Evolutionary conservation across 345 rosid genomes (phyloP), one percentile per base, ranked within the genome.

Genomic region (Alliaria petiolata): DNA sequence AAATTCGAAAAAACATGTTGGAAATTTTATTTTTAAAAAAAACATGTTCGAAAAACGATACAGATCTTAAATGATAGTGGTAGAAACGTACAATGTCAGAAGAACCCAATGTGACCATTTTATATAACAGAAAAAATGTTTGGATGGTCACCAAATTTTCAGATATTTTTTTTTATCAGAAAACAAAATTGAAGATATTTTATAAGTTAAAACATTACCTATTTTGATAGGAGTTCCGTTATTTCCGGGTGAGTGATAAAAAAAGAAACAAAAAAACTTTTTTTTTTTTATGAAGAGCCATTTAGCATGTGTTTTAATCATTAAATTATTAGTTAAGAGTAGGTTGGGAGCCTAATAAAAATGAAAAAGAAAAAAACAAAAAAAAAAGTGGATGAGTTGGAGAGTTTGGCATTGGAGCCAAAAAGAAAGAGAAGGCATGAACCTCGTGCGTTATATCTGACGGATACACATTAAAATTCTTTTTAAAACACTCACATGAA

Each of bases 401-500:
- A 47, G 28, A 47, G 28, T 34, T 22, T 62, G 46, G 6, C 13
- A 44, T 25, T 54, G 33, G 49, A 34, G 50, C 16, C 57, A 14
- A 56, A 49, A 73, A 22, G 4, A 31, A 47, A 62, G 14, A 28
- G 16, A 61, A 56, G 35, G 54, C 79, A 56, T 69, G 70, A 76
- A 76, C 53, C 79, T 61, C 79, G 79, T 75, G 79, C 75, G 75
- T 44, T 16, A 1, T 36, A 50, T 45, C 17, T 9, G 28, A 43
- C 39, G 3, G 69, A 17, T 60, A n/a, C 45, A 31, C 8, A 13
- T 20, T 9, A 39, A 3, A 14, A 33, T 4, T 39, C n/a, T 7
- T 40, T 49, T 50, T 52, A 34, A 59, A 67, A 40, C 3, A n/a
- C 25, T 69, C 69, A 60, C 78, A 53, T 67, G 79, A 47, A 19